Percentiles rank a stretch among this genome's conserved stretches.
These are phyloP conservation scores for Botrytis aclada DNA, from an alignment of 2,329 filamentous ascomycete species.

Conservation along the genomic window DNA sequence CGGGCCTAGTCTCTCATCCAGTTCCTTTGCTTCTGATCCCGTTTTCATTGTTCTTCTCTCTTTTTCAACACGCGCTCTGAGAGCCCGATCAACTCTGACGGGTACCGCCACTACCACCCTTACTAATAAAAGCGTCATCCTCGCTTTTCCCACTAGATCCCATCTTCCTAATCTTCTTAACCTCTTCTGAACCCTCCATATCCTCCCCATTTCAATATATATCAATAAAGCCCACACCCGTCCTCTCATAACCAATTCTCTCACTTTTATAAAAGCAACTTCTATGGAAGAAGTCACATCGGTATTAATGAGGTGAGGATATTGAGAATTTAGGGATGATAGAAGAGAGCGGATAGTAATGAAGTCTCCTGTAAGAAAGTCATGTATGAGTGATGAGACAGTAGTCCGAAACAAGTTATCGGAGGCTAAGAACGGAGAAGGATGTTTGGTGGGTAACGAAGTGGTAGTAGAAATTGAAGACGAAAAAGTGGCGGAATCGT, in stretches of 20 bases:
- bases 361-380: constrained; percentile 43
- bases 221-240: constrained; percentile 41
- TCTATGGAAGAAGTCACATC: constrained; percentile 41
- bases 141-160: constrained; percentile 40
- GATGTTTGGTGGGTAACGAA: constrained; percentile 41
- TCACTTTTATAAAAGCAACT: constrained; percentile 39
- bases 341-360: constrained; percentile 39
- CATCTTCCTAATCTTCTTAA: constrained; percentile 41
- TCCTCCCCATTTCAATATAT: constrained; percentile 41
- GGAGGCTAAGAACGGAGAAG: constrained; percentile 17
- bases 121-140: constrained; percentile 41
- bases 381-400: constrained; percentile 40
- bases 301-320: constrained; percentile 40
- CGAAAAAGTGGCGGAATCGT: constrained; percentile 39
- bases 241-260: constrained; percentile 41
- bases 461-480: constrained; percentile 35
- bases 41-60: constrained; percentile 40
- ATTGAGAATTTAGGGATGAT: constrained; percentile 38
- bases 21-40: constrained; percentile 38
- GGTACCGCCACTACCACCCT: constrained; percentile 42
- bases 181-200: constrained; percentile 41
- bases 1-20: constrained; percentile 19
- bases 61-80: constrained; percentile 40
- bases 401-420: constrained; percentile 36
- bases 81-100: constrained; percentile 41